Conservation (phyloP, 1,139 yeast genomes). For the Hemisphaericaspora subhashii region DNA sequence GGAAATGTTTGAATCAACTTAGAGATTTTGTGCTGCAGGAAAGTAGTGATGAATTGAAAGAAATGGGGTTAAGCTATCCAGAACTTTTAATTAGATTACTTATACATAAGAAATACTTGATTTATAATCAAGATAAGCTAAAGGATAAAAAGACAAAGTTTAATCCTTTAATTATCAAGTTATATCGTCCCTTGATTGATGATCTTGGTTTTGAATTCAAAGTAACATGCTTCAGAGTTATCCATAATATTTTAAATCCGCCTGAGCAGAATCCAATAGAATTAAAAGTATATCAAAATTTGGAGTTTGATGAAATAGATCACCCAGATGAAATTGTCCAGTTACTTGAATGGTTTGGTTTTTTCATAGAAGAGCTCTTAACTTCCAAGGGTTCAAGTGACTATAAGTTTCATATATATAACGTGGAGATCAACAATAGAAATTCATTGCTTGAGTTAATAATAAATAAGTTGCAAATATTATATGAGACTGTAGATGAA, state of each 20-base stretch:
- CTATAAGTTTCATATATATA: background rate
- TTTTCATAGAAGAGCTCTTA: constrained; percentile 4
- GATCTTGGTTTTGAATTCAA: constrained; percentile 27
- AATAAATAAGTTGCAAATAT: background rate
- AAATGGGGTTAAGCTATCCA: constrained; percentile 6
- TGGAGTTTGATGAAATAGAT: constrained; percentile 5
- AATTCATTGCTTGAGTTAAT: background rate
- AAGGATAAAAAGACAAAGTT: constrained; percentile 24
- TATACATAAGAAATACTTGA: constrained; percentile 26
- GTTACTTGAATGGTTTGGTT: constrained; percentile 21
- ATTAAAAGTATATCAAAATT: constrained; percentile 7
- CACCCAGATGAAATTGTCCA: constrained; percentile 14
- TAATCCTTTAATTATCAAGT: constrained; percentile 27
- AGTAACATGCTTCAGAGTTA: constrained; percentile 14
- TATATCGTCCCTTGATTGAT: constrained; percentile 35
- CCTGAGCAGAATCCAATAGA: constrained; percentile 1
- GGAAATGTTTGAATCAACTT: constrained; percentile 26
- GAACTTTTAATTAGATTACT: constrained; percentile 18
- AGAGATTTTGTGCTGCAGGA: constrained; percentile 7
- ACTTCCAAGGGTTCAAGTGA: background rate
- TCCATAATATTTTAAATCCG: constrained; percentile 3
- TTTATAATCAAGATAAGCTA: constrained; percentile 26
- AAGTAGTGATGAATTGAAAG: background rate
- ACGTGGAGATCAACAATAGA: constrained; percentile 2
- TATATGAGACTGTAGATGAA: background rate